Conservation (phyloP, 1,284 basidiomycete genomes). For the Peniophora sp. region DNA sequence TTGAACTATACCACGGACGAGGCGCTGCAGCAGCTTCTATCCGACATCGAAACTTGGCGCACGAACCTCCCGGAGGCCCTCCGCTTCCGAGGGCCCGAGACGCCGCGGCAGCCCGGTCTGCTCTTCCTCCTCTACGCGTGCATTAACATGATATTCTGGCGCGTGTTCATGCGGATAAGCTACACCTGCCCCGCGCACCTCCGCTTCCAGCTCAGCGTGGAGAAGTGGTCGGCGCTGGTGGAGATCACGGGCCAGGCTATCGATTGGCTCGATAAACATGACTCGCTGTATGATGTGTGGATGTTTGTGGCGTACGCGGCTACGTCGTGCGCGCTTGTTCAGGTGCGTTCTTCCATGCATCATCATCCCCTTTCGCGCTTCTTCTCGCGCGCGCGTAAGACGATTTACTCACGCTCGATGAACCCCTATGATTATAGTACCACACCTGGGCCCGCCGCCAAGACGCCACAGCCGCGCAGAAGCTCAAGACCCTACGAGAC, state of each 20-base stretch:
- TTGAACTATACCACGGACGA: constrained; percentile 77
- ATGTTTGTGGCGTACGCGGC: constrained; percentile 80
- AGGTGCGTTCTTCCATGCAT: constrained; percentile 43
- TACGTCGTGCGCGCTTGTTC: constrained; percentile 86
- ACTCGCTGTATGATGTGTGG: constrained; percentile 80
- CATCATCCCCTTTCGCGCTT: neutral
- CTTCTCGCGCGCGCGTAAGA: constrained; percentile 1
- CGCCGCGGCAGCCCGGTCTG: constrained; percentile 48
- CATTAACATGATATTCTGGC: constrained; percentile 86
- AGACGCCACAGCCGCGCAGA: constrained; percentile 66
- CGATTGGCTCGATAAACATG: constrained; percentile 83
- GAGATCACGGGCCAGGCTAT: constrained; percentile 72
- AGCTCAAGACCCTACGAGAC: constrained; percentile 74
- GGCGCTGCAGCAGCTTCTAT: constrained; percentile 58
- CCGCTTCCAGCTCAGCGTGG: constrained; percentile 74
- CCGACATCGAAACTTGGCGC: constrained; percentile 76
- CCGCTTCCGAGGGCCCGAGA: constrained; percentile 63
- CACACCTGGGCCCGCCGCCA: constrained; percentile 86
- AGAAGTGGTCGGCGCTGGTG: constrained; percentile 73
- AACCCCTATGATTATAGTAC: constrained; percentile 53
- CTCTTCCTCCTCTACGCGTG: constrained; percentile 83
- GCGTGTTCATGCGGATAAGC: constrained; percentile 91
- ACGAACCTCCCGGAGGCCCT: constrained; percentile 67
- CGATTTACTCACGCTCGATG: neutral
- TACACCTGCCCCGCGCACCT: constrained; percentile 82